Percentiles rank a stretch among this genome's conserved stretches.
phyloP scores from a whole-genome alignment of 1,139 yeast genomes.

The Lodderomyces elongisporus region DNA sequence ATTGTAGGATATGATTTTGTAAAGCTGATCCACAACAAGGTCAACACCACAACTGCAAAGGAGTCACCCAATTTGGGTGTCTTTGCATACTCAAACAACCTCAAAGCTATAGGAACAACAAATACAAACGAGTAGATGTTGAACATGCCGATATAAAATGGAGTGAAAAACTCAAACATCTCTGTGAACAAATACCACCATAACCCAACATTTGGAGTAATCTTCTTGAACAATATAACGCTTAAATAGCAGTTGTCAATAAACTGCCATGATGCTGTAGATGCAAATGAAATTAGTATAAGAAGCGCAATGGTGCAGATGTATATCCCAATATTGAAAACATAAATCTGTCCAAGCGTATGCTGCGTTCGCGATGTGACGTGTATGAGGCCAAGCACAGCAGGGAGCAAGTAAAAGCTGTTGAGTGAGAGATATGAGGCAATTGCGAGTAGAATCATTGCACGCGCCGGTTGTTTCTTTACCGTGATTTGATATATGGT shows the following conservation, averaged over 20 bases:
- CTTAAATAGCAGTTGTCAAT: constrained; percentile 59
- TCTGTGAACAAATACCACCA: constrained; percentile 99
- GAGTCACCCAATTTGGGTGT: constrained; percentile 37
- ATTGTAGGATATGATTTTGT: constrained; percentile 84
- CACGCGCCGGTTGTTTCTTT: constrained; percentile 32
- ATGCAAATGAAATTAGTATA: constrained; percentile 26
- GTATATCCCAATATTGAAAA: constrained; percentile 21
- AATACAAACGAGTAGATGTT: constrained; percentile 69
- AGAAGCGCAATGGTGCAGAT: constrained; percentile 27
- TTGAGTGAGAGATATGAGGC: constrained; percentile 64
- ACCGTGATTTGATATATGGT: constrained; percentile 46
- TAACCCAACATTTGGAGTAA: constrained; percentile 81
- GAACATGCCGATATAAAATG: constrained; percentile 80
- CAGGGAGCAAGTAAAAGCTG: constrained; percentile 53
- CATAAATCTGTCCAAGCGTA: not conserved
- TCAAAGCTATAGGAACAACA: constrained; percentile 66
- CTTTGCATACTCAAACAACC: constrained; percentile 42
- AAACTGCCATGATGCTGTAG: constrained; percentile 43
- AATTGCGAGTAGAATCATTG: constrained; percentile 54
- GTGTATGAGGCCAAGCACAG: constrained; percentile 40
- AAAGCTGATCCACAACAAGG: constrained; percentile 63
- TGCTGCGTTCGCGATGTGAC: constrained; percentile 10
- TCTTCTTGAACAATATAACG: constrained; percentile 56
- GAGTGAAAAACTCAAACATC: constrained; percentile 83
- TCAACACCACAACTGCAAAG: constrained; percentile 59